These are phyloP conservation scores for Exophiala calicioides DNA, from an alignment of 2,329 filamentous ascomycete species.

Conservation along the genomic window DNA sequence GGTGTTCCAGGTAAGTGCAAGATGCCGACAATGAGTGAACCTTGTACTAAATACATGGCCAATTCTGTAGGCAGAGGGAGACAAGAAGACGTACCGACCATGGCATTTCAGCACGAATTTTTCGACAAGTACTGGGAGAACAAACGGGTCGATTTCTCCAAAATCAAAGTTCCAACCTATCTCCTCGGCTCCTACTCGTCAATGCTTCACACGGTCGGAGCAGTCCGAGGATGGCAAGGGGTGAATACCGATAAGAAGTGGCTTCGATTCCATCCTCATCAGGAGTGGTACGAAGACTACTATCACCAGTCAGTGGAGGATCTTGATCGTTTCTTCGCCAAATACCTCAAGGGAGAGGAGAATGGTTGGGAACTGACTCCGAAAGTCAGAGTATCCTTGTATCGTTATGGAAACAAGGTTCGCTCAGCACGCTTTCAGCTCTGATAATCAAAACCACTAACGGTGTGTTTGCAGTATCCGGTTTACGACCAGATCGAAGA, in stretches of 20 bases:
- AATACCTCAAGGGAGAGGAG: slow-evolving; percentile 45
- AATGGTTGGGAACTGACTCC: slow-evolving; percentile 53
- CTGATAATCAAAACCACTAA: background rate
- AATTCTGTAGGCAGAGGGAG: slow-evolving; percentile 4
- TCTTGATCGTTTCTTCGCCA: slow-evolving; percentile 48
- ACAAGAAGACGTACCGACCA: slow-evolving; percentile 12
- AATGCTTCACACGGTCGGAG: slow-evolving; percentile 39
- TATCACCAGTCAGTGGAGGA: slow-evolving; percentile 40
- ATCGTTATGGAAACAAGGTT: slow-evolving; percentile 8
- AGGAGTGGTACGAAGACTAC: slow-evolving; percentile 52
- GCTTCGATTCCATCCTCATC: slow-evolving; percentile 43
- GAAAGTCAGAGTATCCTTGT: slow-evolving; percentile 38
- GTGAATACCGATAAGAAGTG: slow-evolving; percentile 45
- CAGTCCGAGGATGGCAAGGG: slow-evolving; percentile 42
- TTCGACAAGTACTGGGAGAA: slow-evolving; percentile 31
- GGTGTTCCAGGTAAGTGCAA: slow-evolving; percentile 13
- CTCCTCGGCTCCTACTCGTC: slow-evolving; percentile 36
- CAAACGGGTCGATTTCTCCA: slow-evolving; percentile 27
- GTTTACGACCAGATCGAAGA: slow-evolving; percentile 35
- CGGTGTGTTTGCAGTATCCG: slow-evolving; percentile 8
- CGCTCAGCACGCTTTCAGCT: background rate
- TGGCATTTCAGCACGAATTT: slow-evolving; percentile 9
- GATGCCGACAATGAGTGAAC: background rate
- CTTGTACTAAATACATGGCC: background rate
- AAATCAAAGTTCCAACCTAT: slow-evolving; percentile 39